A percentile compares a stretch with the other conserved stretches of the same genome.
Conservation (phyloP, 2,329 filamentous ascomycete genomes). For the Talaromyces sp. region DNA sequence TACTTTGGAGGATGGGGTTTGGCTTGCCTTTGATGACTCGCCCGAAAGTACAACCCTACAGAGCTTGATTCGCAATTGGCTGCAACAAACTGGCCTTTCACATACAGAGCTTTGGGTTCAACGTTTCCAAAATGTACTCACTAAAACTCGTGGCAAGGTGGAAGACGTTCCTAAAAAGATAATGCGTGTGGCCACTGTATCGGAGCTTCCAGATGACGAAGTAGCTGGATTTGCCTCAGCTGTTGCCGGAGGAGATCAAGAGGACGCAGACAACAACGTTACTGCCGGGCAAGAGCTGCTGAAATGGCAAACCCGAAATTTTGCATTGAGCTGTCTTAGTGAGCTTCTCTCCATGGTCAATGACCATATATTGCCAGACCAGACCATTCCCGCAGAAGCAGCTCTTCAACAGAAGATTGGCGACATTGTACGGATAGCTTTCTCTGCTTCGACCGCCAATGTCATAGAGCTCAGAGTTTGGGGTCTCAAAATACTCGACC, state of each 20-base stretch:
- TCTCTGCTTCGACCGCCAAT: conserved; percentile 91
- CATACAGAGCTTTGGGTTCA: conserved; percentile 84
- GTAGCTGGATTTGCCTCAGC: conserved; percentile 91
- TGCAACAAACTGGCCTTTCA: conserved; percentile 78
- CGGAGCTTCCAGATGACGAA: conserved; percentile 93
- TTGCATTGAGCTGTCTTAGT: conserved; percentile 83
- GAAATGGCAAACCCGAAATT: conserved; percentile 92
- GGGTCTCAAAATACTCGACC: conserved; percentile 89
- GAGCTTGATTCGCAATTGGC: conserved; percentile 87
- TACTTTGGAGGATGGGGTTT: conserved; percentile 84
- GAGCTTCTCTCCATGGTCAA: conserved; percentile 75
- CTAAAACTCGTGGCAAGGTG: conserved; percentile 71
- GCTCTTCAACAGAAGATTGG: conserved; percentile 79
- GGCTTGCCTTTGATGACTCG: conserved; percentile 76
- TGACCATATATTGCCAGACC: conserved; percentile 73
- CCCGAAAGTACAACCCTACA: conserved; percentile 75
- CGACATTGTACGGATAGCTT: conserved; percentile 93
- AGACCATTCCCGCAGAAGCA: conserved; percentile 70
- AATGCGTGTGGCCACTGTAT: conserved; percentile 42
- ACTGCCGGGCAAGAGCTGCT: conserved; percentile 75
- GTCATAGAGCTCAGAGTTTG: conserved; percentile 86
- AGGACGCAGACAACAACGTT: conserved; percentile 47
- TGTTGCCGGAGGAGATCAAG: conserved; percentile 56
- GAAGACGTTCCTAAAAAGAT: conserved; percentile 44
- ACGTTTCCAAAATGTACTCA: conserved; percentile 81